Conservation (phyloP, 139 green algal genomes). For the Chlorella vulgaris region DNA sequence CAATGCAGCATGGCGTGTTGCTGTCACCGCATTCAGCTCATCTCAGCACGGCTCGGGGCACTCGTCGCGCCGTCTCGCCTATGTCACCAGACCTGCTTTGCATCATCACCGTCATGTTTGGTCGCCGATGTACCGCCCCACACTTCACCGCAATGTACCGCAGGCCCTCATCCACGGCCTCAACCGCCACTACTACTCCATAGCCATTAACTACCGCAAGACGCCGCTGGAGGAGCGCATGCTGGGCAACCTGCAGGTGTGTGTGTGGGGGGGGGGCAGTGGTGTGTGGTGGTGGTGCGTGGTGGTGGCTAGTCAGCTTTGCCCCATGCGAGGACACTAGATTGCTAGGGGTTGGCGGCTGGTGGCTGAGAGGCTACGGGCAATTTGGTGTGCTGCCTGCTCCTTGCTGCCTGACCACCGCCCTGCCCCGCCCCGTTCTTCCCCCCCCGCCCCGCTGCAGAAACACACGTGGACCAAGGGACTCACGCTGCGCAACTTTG, state of each 20-base stretch:
- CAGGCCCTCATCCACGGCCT: slow-evolving; percentile 97
- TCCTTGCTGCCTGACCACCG: background rate
- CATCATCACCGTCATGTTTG: no score
- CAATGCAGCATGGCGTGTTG: no score
- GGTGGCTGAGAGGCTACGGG: background rate
- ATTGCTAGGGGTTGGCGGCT: background rate
- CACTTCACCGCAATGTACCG: slow-evolving; percentile 30
- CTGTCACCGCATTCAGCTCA: no score
- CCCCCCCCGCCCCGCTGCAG: slow-evolving; percentile 32
- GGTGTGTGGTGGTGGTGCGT: background rate
- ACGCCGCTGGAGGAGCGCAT: slow-evolving; percentile 98
- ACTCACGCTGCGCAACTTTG: slow-evolving; percentile 80
- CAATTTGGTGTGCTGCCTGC: background rate
- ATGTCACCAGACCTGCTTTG: no score
- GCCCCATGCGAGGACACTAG: background rate
- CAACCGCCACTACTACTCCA: slow-evolving; percentile 99
- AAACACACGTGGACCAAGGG: slow-evolving; percentile 93
- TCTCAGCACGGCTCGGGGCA: no score
- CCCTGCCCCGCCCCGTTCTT: background rate
- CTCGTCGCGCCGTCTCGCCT: no score
- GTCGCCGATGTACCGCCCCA: background rate
- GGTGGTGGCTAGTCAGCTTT: background rate
- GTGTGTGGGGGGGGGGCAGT: background rate
- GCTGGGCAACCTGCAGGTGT: slow-evolving; percentile 95
- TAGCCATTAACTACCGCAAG: slow-evolving; percentile 99